A percentile compares a stretch with the other conserved stretches of the same genome.
phyloP scores from a whole-genome alignment of 2,329 filamentous ascomycete genomes.

The Paecilomyces sp. region DNA sequence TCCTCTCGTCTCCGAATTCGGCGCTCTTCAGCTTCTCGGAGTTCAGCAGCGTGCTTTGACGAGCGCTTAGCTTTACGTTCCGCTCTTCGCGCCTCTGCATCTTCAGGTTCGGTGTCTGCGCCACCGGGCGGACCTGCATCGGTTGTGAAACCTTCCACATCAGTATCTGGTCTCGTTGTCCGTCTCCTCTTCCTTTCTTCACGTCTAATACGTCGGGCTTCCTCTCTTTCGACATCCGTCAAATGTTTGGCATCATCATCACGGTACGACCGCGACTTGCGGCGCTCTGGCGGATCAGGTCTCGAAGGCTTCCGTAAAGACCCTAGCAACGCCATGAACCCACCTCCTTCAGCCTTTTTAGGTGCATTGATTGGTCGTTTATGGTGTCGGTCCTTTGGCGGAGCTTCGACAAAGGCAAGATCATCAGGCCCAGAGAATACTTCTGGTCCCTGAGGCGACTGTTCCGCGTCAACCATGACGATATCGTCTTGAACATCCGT shows the following conservation, averaged over 20 bases:
- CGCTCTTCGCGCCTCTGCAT: slow-evolving; percentile 56
- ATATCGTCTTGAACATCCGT: slow-evolving; percentile 41
- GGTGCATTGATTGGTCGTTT: slow-evolving; percentile 57
- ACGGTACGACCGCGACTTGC: slow-evolving; percentile 29
- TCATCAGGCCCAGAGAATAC: slow-evolving; percentile 44
- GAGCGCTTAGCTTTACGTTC: slow-evolving; percentile 53
- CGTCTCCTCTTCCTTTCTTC: slow-evolving; percentile 29
- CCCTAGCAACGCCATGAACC: slow-evolving; percentile 59
- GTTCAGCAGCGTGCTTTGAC: slow-evolving; percentile 27
- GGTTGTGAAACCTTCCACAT: slow-evolving; percentile 40
- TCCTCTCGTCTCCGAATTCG: slow-evolving; percentile 47
- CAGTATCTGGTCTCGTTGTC: slow-evolving; percentile 41
- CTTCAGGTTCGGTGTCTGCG: slow-evolving; percentile 35
- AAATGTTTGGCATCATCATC: slow-evolving; percentile 26
- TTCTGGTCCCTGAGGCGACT: slow-evolving; percentile 38
- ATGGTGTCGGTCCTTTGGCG: slow-evolving; percentile 43
- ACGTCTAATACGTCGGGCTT: slow-evolving; percentile 24
- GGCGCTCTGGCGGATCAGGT: slow-evolving; percentile 27
- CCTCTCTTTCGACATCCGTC: slow-evolving; percentile 27
- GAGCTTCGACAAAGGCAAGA: slow-evolving; percentile 44
- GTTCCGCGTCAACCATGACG: slow-evolving; percentile 47
- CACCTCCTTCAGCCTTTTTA: slow-evolving; percentile 50
- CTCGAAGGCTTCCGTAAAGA: slow-evolving; percentile 27
- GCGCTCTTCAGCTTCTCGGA: slow-evolving; percentile 28
- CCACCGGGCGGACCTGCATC: slow-evolving; percentile 34